Evolutionary conservation across 768 basidiomycete genomes (phyloP).

Genomic region (Hypsizygus marmoreus): DNA sequence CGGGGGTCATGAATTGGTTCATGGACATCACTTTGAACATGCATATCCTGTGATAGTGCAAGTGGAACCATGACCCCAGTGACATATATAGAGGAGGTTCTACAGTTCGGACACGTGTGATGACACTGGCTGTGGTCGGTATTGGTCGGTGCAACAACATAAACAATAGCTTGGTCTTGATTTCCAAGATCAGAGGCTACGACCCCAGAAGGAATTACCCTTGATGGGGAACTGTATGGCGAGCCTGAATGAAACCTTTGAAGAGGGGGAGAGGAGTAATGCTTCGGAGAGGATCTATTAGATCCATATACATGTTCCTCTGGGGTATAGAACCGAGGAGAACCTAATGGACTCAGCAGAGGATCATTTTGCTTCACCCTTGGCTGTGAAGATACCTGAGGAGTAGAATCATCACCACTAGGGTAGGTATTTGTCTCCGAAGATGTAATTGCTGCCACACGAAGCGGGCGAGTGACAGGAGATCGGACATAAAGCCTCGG

Average conservation of each 20-base stretch:
- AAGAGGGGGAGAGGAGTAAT: background rate
- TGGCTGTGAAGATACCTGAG: constrained; percentile 16
- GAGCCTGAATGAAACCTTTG: no score
- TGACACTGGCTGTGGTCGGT: constrained; percentile 1
- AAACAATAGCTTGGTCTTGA: background rate
- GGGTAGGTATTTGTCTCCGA: constrained; percentile 29
- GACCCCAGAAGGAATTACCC: background rate
- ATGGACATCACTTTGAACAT: constrained; percentile 4
- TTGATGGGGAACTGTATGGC: background rate
- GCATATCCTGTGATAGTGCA: constrained; percentile 1
- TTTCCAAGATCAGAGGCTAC: background rate
- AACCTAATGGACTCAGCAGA: constrained; percentile 16
- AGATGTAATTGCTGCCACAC: no score
- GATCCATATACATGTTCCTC: background rate
- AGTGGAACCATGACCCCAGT: background rate
- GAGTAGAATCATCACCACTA: constrained; percentile 15
- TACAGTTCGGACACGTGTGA: constrained; percentile 5
- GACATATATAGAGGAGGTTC: background rate
- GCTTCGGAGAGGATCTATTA: background rate
- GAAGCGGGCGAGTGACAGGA: no score
- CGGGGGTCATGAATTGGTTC: constrained; percentile 12
- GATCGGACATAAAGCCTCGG: no score
- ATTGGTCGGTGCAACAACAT: background rate
- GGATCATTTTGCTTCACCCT: background rate
- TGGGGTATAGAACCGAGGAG: constrained; percentile 14